phyloP scores from a whole-genome alignment of 208 protist species.

The Leishmania guyanensis region DNA sequence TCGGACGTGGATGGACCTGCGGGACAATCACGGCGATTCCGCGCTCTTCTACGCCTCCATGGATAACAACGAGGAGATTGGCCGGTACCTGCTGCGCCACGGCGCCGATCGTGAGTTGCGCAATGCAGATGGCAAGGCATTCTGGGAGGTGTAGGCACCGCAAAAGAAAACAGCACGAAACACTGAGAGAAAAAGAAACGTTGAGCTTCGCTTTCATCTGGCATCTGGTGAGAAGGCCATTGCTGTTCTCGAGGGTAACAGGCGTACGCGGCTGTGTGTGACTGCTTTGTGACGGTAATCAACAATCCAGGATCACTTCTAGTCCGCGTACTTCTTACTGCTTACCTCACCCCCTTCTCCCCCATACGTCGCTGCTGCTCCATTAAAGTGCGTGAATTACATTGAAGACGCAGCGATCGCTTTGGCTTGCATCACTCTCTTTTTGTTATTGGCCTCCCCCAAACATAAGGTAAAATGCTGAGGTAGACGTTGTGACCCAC shows the following conservation, averaged over 20 bases:
- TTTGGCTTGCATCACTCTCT: neutral
- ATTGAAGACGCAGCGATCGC: neutral
- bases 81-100: constrained; percentile 77
- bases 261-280: neutral
- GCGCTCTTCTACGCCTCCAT: constrained; percentile 91
- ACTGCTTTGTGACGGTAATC: neutral
- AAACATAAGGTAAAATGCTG: neutral
- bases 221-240: neutral
- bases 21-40: constrained; percentile 83
- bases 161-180: neutral
- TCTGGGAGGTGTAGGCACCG: constrained; percentile 82
- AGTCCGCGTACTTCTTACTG: neutral
- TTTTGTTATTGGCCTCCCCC: too few relatives aligned
- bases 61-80: constrained; percentile 92
- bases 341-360: neutral
- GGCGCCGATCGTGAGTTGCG: constrained; percentile 77
- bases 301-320: neutral
- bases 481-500: neutral
- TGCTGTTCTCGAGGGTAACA: neutral
- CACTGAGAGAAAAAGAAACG: neutral
- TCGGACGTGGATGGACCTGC: constrained; percentile 80
- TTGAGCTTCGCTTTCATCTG: neutral
- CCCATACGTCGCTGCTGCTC: neutral
- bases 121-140: constrained; percentile 90
- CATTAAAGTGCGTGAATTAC: neutral